Conservation (phyloP, 352 stramenopile species). For the Phytophthora cactorum region DNA sequence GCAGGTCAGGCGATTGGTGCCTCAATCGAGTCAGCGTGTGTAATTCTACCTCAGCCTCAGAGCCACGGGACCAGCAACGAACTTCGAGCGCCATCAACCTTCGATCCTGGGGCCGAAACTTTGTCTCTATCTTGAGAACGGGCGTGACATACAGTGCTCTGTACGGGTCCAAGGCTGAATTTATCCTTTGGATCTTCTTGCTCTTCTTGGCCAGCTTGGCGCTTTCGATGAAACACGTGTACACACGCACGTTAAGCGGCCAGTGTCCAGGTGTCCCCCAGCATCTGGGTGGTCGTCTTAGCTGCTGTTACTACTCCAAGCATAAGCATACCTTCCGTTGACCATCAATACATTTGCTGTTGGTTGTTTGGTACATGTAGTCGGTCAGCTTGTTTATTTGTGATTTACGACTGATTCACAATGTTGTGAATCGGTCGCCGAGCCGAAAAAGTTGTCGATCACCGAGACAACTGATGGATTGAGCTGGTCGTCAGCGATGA, state of each 20-base stretch:
- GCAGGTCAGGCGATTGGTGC: conserved; percentile 14
- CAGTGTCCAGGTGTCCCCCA: conserved; percentile 6
- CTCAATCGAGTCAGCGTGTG: conserved; percentile 33
- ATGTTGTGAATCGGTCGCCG: background rate
- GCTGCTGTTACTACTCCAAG: conserved; percentile 9
- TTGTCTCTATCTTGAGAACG: conserved; percentile 10
- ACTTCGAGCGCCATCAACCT: background rate
- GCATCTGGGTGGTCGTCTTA: conserved; percentile 20
- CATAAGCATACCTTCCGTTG: background rate
- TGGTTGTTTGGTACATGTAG: background rate
- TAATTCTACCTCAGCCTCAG: conserved; percentile 19
- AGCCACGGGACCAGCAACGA: background rate
- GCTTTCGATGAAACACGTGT: conserved; percentile 6
- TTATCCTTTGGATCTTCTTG: background rate
- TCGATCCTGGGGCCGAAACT: conserved; percentile 1
- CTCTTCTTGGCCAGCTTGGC: conserved; percentile 10
- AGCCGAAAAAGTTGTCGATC: conserved; percentile 10
- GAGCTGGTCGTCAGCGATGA: conserved; percentile 4
- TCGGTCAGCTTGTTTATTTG: background rate
- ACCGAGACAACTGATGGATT: conserved; percentile 17
- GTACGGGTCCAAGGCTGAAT: too few relatives aligned
- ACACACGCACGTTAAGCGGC: background rate
- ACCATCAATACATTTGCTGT: background rate
- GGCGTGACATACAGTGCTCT: background rate
- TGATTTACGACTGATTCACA: background rate